Base-by-base conservation (phyloP, 352 stramenopile genomes). In the Peronospora farinosa region DNA sequence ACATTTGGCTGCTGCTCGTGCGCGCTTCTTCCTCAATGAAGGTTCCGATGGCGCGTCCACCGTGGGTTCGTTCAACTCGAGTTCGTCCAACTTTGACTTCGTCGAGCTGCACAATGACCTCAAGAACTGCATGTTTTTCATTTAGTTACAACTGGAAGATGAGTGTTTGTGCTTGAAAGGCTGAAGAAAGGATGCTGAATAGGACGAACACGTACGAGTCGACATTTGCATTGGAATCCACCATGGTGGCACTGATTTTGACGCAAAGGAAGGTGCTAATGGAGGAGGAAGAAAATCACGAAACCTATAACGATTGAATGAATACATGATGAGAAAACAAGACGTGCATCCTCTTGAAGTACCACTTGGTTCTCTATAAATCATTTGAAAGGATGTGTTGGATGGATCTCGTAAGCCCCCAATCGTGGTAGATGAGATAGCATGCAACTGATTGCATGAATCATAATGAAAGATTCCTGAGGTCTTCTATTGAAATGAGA, bases 1-100 rank as follows among this genome's bases (percentile, higher is more conserved):
- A 23, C 83, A 93, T 47, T 59, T 95, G 47, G 60, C 87, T 46
- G 85, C 83, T 30, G 86, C 74, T 41, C 80, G 83, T 23, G 85
- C 83, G 8, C 81, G 83, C 23, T 92, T 89, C 52, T 95, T 92
- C 59, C 47, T 87, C 28, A 67, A 82, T 42, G 82, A 87, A 33
- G 69, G 59, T 30, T 83, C 71, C 6, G 74, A 86, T 47, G 72
- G 69, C 12, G 60, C 63, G 15, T 83, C 74, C 8, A 83, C 72
- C 0, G 73, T 81, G 16, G 69, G 67, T 19, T 86, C 74, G 35
- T 73, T 67, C 62, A 78, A 72, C 60, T 81, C 69, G 28, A 77
- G 51, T 42, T 58, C 69, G 30, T 83, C 71, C 35, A 76, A 68
- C 44, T 83, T 82, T 25, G 74, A 83, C 53, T 86, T 86, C 52